Base-by-base conservation (phyloP, 2,329 filamentous ascomycete genomes). In the Diplodia sapinea region DNA sequence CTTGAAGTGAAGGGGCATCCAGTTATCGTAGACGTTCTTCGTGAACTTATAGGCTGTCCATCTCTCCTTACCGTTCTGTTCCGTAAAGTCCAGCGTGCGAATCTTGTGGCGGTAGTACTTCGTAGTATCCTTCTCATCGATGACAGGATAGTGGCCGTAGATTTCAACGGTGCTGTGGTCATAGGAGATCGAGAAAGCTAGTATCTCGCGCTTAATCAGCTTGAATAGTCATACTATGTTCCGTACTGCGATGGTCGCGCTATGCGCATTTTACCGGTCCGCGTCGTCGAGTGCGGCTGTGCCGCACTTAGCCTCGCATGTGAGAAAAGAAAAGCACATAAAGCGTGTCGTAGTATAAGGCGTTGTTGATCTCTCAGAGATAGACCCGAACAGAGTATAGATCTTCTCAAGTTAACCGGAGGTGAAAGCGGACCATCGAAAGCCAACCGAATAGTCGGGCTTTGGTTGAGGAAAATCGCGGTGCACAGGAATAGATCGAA, bases 241-340 rank as follows among this genome's bases (percentile, higher is more conserved):
- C 26, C 36, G 29, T 20, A 59, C 29, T 20, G 55, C 55, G 29
- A 64, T 36, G 17, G 38, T 68, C 20, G 47, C 63, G 68, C 66
- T 71, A 61, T 73, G 68, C 50, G 68, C 68, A 62, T 73, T 72
- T 61, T 73, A 69, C 52, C 68, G 67, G 71, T 72, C 70, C 12
- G 71, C 69, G 23, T 0, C 23, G 23, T 26, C 23, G 23, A 26
- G 1, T 26, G 23, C 1, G 3, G 3, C 23, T 26, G 23, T 2
- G 23, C 23, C 23, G 1, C 26, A 26, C 26, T 4, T 26, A 1
- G 2, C 3, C 26, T 26, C 3, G 4, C 26, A 26, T 4, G 26
- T 26, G 4, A 26, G 26, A 26, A 26, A 26, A 26, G 26, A 3
- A 26, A 26, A 26, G 23, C 23, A 26, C 23, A 26, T 26, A 3